Evolutionary conservation across 306 rosid genomes (phyloP).

Genomic region (Oemleria cerasiformis): DNA sequence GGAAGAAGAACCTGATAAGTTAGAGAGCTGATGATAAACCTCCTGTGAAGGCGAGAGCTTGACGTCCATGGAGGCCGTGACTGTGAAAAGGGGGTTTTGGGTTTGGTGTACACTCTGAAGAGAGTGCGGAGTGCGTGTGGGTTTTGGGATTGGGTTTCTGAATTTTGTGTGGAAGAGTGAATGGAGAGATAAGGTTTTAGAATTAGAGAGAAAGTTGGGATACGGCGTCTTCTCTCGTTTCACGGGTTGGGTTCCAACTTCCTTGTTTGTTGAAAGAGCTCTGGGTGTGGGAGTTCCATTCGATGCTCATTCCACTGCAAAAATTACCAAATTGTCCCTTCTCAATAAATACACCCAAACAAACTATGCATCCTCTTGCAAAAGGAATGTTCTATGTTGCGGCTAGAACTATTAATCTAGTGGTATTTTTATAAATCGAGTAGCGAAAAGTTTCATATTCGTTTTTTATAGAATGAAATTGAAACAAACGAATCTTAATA

Average conservation of each 20-base stretch:
- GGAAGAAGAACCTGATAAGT: slow-evolving; percentile 37
- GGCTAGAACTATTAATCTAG: too few species aligned
- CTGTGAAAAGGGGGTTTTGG: not conserved
- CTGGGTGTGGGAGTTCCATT: not conserved
- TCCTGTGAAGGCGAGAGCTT: slow-evolving; percentile 25
- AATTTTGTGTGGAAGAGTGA: not conserved
- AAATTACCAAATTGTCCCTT: slow-evolving; percentile 10
- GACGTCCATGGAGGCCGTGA: slow-evolving; percentile 38
- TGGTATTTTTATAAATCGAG: too few species aligned
- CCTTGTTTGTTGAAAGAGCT: not conserved
- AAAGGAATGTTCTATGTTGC: too few species aligned
- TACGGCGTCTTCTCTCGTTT: not conserved
- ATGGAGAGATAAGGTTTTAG: slow-evolving; percentile 41
- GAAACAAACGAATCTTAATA: too few species aligned
- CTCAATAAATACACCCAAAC: not conserved
- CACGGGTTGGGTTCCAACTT: slow-evolving; percentile 11
- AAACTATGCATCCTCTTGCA: too few species aligned
- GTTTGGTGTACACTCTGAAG: not conserved
- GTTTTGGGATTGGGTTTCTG: not conserved
- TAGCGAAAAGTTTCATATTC: too few species aligned
- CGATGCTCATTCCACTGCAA: not conserved
- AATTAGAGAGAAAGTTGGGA: not conserved
- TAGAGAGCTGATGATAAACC: slow-evolving; percentile 10
- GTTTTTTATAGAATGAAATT: too few species aligned
- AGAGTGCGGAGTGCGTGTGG: not conserved